Evolutionary conservation across 371 early-diverging fungal species (phyloP), one percentile per base, ranked within the genome.

Genomic region (Syncephalis fuscata): DNA sequence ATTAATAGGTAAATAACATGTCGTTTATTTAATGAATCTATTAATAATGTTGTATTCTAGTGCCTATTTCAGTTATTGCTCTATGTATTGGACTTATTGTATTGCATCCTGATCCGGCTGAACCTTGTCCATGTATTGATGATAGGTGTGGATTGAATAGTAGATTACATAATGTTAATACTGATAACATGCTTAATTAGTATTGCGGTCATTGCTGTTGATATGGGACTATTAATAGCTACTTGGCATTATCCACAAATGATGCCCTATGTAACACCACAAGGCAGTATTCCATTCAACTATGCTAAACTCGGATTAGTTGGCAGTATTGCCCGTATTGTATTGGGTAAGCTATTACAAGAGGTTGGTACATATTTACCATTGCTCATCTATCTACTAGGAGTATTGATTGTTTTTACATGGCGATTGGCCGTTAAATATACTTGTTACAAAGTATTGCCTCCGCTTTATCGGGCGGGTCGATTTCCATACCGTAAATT

Each of bases 121-220:
- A 42, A 1, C 44, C 44, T 41, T 44, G 32, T 23, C 21, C 41
- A 39, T 39, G 20, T 42, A 42, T 42, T 19, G 22, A 42, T 19
- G 17, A 21, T 19, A 42, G 42, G 42, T 42, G 15, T 42, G 8
- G 42, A 3, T 17, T 21, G 4, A 42, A 19, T 19, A 3, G 22
- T 42, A 42, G 4, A 3, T 3, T 4, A 41, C 20, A 25, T 22
- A 24, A 16, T 17, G 1, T 7, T 49, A 17, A 2, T 26, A 40
- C 39, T 46, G 24, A 48, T 25, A 36, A 41, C 8, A 36, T 2
- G 20, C 32, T 16, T 44, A n/a, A 5, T 15, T 46, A 71, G 69
- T 51, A 78, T 83, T 24, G 76, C 80, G n/a, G 80, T 78, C 53
- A 71, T 73, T 62, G 80, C 76, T 23, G 78, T 73, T 0, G 53